phyloP scores from a whole-genome alignment of 495 filamentous ascomycete genomes.

The Penicillium parvum region DNA sequence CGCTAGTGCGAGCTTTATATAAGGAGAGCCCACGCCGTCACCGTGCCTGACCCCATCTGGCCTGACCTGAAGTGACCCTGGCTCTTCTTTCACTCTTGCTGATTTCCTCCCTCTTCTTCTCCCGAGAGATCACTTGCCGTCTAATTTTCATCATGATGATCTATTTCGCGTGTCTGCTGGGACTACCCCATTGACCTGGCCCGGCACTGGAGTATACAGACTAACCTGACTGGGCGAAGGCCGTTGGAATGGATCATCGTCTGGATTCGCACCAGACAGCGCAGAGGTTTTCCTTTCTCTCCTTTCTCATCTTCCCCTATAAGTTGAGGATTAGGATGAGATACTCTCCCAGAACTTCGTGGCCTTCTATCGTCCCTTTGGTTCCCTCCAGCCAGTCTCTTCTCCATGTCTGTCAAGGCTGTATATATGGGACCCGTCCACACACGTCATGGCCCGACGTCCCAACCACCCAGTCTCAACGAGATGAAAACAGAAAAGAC shows the following conservation, averaged over 20 bases:
- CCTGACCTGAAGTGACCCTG: too few relatives aligned
- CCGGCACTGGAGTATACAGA: slow-evolving; percentile 16
- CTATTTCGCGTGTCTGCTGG: not conserved
- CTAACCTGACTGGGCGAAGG: slow-evolving; percentile 30
- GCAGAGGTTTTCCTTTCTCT: slow-evolving; percentile 6
- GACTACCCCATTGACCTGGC: not conserved
- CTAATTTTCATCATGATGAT: not conserved
- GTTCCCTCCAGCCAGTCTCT: slow-evolving; percentile 5
- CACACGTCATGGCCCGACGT: not conserved
- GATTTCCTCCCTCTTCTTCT: not conserved
- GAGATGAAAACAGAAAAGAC: not conserved
- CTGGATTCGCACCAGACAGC: slow-evolving; percentile 7
- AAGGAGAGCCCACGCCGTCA: slow-evolving; percentile 30
- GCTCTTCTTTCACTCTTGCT: slow-evolving; percentile 5
- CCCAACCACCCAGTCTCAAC: not conserved
- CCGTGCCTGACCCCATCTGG: slow-evolving; percentile 15
- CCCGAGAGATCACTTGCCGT: not conserved
- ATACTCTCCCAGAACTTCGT: not conserved
- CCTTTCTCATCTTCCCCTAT: not conserved
- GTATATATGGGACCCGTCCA: too few relatives aligned
- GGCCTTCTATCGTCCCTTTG: slow-evolving; percentile 6
- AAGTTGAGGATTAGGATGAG: not conserved
- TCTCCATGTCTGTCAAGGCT: not conserved
- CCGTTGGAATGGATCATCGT: slow-evolving; percentile 31
- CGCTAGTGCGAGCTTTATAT: slow-evolving; percentile 32